Evolutionary conservation across 2,329 filamentous ascomycete genomes (phyloP).

Genomic region (Venturia aucupariae): DNA sequence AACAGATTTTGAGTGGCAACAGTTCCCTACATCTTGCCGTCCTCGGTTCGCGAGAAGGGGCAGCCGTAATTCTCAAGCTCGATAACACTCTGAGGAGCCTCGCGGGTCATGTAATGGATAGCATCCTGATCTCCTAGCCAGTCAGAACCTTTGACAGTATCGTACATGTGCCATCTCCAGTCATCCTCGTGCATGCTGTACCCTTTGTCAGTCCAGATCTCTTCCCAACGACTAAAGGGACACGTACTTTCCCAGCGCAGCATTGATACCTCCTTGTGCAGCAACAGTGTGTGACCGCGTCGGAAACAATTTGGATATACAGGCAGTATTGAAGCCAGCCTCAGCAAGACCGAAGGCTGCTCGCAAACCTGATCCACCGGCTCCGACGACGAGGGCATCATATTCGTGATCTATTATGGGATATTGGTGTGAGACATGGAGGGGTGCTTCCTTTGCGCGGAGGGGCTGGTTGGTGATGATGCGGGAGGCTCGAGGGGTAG

Average conservation of each 20-base stretch:
- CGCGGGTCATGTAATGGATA: conserved; percentile 97
- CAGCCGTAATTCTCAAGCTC: conserved; percentile 97
- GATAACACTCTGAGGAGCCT: conserved; percentile 83
- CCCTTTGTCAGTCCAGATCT: neutral
- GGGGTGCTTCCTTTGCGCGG: conserved; percentile 85
- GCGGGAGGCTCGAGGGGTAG: conserved; percentile 70
- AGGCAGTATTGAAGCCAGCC: conserved; percentile 82
- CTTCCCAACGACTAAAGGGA: neutral
- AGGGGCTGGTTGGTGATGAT: conserved; percentile 80
- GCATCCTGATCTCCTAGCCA: conserved; percentile 97
- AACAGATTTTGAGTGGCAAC: neutral
- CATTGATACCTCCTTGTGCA: conserved; percentile 70
- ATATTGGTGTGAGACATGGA: conserved; percentile 82
- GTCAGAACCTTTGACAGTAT: conserved; percentile 95
- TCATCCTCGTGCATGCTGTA: conserved; percentile 84
- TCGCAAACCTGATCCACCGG: conserved; percentile 71
- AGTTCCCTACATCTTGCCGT: conserved; percentile 72
- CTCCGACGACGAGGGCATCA: conserved; percentile 89
- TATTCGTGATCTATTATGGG: conserved; percentile 98
- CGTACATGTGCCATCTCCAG: conserved; percentile 99
- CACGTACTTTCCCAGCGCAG: conserved; percentile 64
- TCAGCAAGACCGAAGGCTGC: conserved; percentile 80
- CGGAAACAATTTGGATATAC: conserved; percentile 78
- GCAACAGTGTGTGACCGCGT: conserved; percentile 80
- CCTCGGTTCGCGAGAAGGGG: conserved; percentile 91